Evolutionary conservation across 129 eudicot genomes (phyloP).

Genomic region (Lactuca saligna): DNA sequence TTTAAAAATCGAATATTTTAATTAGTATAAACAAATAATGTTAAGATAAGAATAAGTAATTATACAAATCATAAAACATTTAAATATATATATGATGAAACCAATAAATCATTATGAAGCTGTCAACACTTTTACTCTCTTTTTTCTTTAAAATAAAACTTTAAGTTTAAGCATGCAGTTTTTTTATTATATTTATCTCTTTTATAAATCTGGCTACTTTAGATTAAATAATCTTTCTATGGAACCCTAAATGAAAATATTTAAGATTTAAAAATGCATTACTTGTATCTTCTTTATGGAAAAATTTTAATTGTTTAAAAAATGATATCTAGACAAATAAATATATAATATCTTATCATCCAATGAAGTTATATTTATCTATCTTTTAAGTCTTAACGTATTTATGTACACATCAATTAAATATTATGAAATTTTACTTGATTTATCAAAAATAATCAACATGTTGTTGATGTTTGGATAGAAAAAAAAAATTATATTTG

Average conservation of each 20-base stretch:
- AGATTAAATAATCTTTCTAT: neutral
- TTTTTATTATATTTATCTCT: conserved; percentile 24
- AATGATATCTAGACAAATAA: neutral
- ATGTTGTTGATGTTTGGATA: neutral
- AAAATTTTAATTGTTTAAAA: neutral
- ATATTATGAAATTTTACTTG: neutral
- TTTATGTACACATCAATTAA: neutral
- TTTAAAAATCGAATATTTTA: neutral
- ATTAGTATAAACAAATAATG: conserved; percentile 4
- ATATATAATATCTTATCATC: neutral
- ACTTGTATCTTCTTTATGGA: neutral
- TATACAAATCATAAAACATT: conserved; percentile 17
- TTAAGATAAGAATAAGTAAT: conserved; percentile 26
- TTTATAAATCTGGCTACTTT: conserved; percentile 17
- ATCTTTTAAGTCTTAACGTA: neutral
- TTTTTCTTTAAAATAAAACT: neutral
- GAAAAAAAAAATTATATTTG: too few relatives aligned
- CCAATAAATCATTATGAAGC: conserved; percentile 39
- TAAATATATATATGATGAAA: conserved; percentile 25
- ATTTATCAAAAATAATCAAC: neutral
- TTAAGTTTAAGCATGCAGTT: conserved; percentile 36
- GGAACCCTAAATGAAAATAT: neutral
- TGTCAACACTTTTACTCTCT: conserved; percentile 25
- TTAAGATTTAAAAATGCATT: neutral
- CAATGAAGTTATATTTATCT: too few relatives aligned